Evolutionary conservation across 2,329 filamentous ascomycete species (phyloP).

Genomic region (Penicillium occitanis): DNA sequence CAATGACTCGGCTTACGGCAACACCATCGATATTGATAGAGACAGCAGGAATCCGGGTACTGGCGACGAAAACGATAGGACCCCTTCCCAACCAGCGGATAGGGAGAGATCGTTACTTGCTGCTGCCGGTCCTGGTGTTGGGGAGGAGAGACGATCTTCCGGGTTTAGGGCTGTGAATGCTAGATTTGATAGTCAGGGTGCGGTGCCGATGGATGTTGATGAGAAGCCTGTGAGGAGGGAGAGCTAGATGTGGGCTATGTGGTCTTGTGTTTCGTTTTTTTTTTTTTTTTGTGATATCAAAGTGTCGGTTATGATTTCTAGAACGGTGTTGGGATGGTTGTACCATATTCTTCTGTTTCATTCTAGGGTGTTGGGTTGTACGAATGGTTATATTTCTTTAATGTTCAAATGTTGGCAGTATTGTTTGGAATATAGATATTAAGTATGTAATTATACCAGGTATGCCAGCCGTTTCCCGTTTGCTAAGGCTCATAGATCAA

Average conservation of each 20-base stretch:
- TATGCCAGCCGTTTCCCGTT: not conserved
- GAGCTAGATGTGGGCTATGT: constrained; percentile 21
- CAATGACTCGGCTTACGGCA: not conserved
- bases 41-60: not conserved
- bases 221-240: constrained; percentile 37
- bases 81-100: constrained; percentile 25
- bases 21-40: not conserved
- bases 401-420: not conserved
- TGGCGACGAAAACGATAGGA: constrained; percentile 19
- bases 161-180: constrained; percentile 36
- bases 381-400: not conserved
- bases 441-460: not conserved
- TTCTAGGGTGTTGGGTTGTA: not conserved
- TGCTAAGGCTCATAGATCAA: not conserved
- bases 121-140: constrained; percentile 31
- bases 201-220: constrained; percentile 39
- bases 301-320: not conserved
- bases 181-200: constrained; percentile 32
- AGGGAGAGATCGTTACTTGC: constrained; percentile 29
- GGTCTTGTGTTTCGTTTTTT: not conserved
- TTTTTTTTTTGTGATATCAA: constrained; percentile 1
- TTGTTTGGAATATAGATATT: not conserved
- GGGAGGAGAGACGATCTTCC: constrained; percentile 39
- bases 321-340: constrained; percentile 4
- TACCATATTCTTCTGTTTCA: not conserved